Evolutionary conservation across 2,329 filamentous ascomycete genomes (phyloP).

Genomic region (Myriosclerotinia curreyana): DNA sequence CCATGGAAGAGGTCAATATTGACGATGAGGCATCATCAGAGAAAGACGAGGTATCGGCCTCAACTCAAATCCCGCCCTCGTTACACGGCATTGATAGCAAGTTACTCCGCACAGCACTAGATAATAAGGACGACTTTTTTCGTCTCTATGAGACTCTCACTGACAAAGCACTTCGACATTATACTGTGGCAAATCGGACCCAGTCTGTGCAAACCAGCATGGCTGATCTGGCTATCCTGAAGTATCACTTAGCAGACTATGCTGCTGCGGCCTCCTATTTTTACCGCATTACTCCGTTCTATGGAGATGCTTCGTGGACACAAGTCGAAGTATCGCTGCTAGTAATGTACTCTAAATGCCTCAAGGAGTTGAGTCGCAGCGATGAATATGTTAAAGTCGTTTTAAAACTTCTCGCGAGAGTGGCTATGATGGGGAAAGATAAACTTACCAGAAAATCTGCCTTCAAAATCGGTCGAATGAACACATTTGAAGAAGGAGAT

Average conservation of each 20-base stretch:
- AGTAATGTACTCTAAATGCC: slow-evolving; percentile 78
- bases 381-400: slow-evolving; percentile 78
- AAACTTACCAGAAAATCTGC: slow-evolving; percentile 43
- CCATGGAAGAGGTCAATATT: slow-evolving; percentile 58
- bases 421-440: slow-evolving; percentile 54
- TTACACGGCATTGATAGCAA: slow-evolving; percentile 52
- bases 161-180: slow-evolving; percentile 78
- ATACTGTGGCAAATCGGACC: slow-evolving; percentile 71
- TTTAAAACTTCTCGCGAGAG: slow-evolving; percentile 70
- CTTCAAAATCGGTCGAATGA: slow-evolving; percentile 24
- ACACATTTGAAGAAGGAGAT: slow-evolving; percentile 26
- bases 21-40: slow-evolving; percentile 35
- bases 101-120: slow-evolving; percentile 58
- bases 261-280: slow-evolving; percentile 73
- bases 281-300: slow-evolving; percentile 72
- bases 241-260: slow-evolving; percentile 73
- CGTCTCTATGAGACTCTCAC: slow-evolving; percentile 73
- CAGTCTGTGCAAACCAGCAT: slow-evolving; percentile 75
- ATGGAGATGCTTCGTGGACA: slow-evolving; percentile 74
- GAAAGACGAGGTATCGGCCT: background rate
- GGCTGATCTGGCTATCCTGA: slow-evolving; percentile 82
- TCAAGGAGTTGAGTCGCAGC: slow-evolving; percentile 70
- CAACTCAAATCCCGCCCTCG: slow-evolving; percentile 27
- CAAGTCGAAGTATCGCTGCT: slow-evolving; percentile 79
- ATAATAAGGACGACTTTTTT: slow-evolving; percentile 62